phyloP scores from a whole-genome alignment of 805 yeast genomes.

The Grigorovia yakushimaensis region DNA sequence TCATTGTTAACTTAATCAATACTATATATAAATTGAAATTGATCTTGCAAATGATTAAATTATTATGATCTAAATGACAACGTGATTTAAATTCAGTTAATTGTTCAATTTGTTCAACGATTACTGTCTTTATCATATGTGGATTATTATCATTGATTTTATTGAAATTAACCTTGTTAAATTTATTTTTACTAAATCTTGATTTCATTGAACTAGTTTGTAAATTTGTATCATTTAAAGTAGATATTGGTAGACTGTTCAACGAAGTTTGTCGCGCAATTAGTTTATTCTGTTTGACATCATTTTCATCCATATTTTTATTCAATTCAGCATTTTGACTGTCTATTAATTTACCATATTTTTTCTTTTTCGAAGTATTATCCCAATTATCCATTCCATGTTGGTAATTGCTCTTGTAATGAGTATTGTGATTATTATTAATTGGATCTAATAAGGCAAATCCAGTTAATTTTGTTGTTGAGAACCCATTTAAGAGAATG shows the following conservation, averaged over 20 bases:
- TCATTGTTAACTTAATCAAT: constrained; percentile 45
- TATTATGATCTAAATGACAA: constrained; percentile 35
- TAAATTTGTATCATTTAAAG: not conserved
- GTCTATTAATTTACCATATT: not conserved
- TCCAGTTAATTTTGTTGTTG: constrained; percentile 21
- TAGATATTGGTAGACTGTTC: constrained; percentile 14
- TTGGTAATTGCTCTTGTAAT: too few species aligned
- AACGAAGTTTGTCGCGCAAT: constrained; percentile 7
- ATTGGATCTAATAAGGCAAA: constrained; percentile 13
- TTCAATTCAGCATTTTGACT: not conserved
- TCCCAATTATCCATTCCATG: too few species aligned
- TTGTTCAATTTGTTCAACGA: constrained; percentile 37
- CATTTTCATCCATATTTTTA: not conserved
- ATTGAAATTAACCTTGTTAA: not conserved
- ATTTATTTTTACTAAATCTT: too few species aligned
- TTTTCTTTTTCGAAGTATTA: not conserved
- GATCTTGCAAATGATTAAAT: constrained; percentile 48
- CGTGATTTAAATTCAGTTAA: constrained; percentile 44
- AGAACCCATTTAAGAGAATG: constrained; percentile 26
- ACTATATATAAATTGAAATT: constrained; percentile 52
- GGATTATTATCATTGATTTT: constrained; percentile 7
- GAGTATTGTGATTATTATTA: constrained; percentile 3
- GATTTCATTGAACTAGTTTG: not conserved
- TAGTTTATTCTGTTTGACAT: not conserved
- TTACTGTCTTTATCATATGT: constrained; percentile 26